Evolutionary conservation across 371 early-diverging fungal species (phyloP).

Genomic region (Mortierella sp.): DNA sequence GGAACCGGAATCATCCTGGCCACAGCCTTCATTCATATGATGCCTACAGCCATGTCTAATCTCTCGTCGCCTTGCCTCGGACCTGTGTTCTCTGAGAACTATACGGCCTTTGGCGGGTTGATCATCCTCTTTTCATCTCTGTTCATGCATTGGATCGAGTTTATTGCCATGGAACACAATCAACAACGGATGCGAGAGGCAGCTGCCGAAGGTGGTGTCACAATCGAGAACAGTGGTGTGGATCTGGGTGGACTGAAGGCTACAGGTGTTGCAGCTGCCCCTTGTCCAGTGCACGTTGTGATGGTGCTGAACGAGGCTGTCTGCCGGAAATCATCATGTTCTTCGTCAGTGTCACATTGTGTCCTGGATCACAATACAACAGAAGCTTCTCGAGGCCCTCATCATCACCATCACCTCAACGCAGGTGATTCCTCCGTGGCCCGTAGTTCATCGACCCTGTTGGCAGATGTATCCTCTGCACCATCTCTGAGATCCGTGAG

Average conservation of each 20-base stretch:
- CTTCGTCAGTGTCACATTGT: slow-evolving; percentile 9
- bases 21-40: slow-evolving; percentile 80
- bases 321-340: slow-evolving; percentile 3
- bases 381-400: not conserved
- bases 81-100: slow-evolving; percentile 49
- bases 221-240: not conserved
- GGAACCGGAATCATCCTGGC: slow-evolving; percentile 86
- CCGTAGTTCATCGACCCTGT: not conserved
- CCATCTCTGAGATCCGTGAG: not conserved
- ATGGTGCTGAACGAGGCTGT: slow-evolving; percentile 13
- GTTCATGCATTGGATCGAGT: slow-evolving; percentile 53
- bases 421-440: not conserved
- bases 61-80: slow-evolving; percentile 58
- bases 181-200: slow-evolving; percentile 15
- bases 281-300: slow-evolving; percentile 21
- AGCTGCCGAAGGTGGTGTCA: not conserved
- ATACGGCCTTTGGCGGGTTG: slow-evolving; percentile 57
- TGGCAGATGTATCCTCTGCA: not conserved
- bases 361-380: slow-evolving; percentile 2
- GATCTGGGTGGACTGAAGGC: slow-evolving; percentile 16
- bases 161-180: slow-evolving; percentile 31
- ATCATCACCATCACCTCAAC: too few relatives aligned
- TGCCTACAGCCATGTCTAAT: slow-evolving; percentile 57
- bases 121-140: slow-evolving; percentile 65
- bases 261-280: slow-evolving; percentile 10